Evolutionary conservation across 305 asterid genomes (phyloP).

Genomic region (Solanum aculeatissimum): DNA sequence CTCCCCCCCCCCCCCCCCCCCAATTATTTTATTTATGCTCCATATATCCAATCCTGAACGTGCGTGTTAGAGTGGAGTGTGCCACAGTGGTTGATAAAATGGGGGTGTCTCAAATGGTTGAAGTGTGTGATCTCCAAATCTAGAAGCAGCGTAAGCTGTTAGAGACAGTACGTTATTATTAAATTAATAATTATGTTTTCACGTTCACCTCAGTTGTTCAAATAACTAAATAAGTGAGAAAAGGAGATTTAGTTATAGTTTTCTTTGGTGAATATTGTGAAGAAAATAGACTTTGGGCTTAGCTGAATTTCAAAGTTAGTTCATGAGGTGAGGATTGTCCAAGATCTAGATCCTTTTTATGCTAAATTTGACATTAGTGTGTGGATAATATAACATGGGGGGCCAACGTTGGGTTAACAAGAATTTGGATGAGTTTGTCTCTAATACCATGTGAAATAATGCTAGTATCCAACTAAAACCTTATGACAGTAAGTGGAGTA

Average conservation of each 20-base stretch:
- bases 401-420: not conserved
- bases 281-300: not conserved
- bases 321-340: not conserved
- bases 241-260: not conserved
- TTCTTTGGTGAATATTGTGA: not conserved
- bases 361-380: not conserved
- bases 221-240: not conserved
- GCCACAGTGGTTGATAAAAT: not conserved
- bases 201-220: too few species aligned
- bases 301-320: not conserved
- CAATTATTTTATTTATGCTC: not conserved
- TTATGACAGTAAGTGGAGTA: not conserved
- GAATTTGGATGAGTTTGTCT: not conserved
- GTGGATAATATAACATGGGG: not conserved
- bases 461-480: not conserved
- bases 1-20: not conserved
- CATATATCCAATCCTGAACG: not conserved
- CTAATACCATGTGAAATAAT: not conserved
- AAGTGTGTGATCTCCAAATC: not conserved
- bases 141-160: not conserved
- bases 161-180: not conserved
- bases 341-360: not conserved
- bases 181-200: not conserved
- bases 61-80: not conserved
- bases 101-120: not conserved